Evolutionary conservation across 257 asterid genomes (phyloP).

Genomic region (Dorcoceras hygrometricum): DNA sequence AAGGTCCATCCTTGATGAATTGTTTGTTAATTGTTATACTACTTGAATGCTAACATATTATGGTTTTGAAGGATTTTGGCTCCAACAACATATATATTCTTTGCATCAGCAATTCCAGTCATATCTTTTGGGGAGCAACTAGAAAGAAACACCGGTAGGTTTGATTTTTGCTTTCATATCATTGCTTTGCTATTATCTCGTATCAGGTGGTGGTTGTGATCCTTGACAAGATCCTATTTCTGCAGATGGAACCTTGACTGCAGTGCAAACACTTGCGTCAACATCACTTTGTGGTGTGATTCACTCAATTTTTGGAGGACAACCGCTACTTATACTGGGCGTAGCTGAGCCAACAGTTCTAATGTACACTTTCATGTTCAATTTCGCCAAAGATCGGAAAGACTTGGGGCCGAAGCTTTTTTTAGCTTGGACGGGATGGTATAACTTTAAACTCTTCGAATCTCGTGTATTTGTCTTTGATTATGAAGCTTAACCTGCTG

Average conservation of each 20-base stretch:
- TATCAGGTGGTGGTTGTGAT: not conserved
- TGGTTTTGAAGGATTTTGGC: constrained; percentile 71
- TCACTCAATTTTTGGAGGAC: constrained; percentile 91
- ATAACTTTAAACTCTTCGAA: constrained; percentile 20
- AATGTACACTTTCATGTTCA: constrained; percentile 96
- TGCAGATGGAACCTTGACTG: constrained; percentile 87
- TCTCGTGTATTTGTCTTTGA: constrained; percentile 16
- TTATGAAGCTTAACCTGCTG: constrained; percentile 21
- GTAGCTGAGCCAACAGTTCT: constrained; percentile 98
- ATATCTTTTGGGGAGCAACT: constrained; percentile 96
- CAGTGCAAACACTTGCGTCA: constrained; percentile 95
- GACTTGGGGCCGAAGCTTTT: constrained; percentile 76
- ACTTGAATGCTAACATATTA: constrained; percentile 10
- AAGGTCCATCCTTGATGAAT: not conserved
- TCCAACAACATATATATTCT: constrained; percentile 95
- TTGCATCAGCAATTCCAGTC: constrained; percentile 97
- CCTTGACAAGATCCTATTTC: not conserved
- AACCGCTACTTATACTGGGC: constrained; percentile 88
- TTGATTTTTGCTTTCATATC: constrained; percentile 3
- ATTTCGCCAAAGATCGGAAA: constrained; percentile 77
- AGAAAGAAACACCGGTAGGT: constrained; percentile 73
- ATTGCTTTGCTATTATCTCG: constrained; percentile 3
- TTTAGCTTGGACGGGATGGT: constrained; percentile 97
- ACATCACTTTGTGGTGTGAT: constrained; percentile 91
- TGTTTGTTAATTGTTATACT: not conserved